phyloP scores from a whole-genome alignment of 208 protist species.

The Strigomonas culicis region DNA sequence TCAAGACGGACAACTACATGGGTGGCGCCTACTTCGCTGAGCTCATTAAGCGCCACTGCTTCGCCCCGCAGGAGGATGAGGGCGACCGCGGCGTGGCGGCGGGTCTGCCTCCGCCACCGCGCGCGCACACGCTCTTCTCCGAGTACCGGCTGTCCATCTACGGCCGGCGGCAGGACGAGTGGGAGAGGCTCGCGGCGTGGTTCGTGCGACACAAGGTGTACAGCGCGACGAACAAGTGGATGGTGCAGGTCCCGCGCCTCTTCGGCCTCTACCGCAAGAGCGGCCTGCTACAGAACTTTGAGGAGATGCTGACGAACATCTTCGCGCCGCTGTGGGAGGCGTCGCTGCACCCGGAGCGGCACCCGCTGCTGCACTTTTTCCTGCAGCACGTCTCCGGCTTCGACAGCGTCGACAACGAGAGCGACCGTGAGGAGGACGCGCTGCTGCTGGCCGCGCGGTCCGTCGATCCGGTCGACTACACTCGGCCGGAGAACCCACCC shows the following conservation, averaged over 20 bases:
- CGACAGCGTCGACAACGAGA: constrained; percentile 97
- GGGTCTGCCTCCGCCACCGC: too few relatives aligned
- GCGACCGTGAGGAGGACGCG: constrained; percentile 60
- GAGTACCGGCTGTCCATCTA: constrained; percentile 89
- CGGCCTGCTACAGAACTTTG: constrained; percentile 82
- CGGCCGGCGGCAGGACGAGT: constrained; percentile 53
- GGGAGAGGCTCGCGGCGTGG: constrained; percentile 71
- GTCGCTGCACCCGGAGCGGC: constrained; percentile 82
- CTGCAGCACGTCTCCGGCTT: constrained; percentile 95
- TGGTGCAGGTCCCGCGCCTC: constrained; percentile 95
- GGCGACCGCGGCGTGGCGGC: constrained; percentile 11
- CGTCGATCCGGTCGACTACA: constrained; percentile 43
- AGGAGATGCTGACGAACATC: constrained; percentile 94
- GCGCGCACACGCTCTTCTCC: constrained; percentile 32
- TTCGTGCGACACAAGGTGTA: constrained; percentile 87
- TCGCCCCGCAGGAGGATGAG: constrained; percentile 47
- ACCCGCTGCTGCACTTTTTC: constrained; percentile 93
- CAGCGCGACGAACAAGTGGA: constrained; percentile 94
- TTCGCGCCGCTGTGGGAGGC: constrained; percentile 98
- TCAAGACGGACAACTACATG: constrained; percentile 90
- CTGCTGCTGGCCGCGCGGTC: constrained; percentile 20
- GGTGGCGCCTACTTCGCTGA: constrained; percentile 88
- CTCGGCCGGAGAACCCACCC: constrained; percentile 49
- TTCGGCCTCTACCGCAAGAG: constrained; percentile 70
- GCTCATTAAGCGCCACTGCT: constrained; percentile 46